A percentile compares a stretch with the other conserved stretches of the same genome.
Conservation (phyloP, 2,329 filamentous ascomycete genomes). For the Aspergillus novoparasiticus region DNA sequence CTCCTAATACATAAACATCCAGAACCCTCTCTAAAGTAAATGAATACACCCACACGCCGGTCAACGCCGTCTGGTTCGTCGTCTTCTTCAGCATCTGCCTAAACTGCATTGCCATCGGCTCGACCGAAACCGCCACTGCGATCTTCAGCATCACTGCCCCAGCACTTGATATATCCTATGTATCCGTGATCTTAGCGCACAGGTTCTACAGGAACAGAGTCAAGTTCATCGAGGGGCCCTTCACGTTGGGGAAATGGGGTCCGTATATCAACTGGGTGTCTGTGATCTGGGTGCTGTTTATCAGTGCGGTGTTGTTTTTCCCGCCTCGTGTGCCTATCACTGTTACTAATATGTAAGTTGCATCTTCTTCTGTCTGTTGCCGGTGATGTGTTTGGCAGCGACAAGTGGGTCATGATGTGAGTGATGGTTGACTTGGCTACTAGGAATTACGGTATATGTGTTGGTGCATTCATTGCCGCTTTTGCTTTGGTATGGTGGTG, state of each 20-base stretch:
- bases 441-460: slow-evolving; percentile 54
- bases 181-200: slow-evolving; percentile 63
- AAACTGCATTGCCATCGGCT: slow-evolving; percentile 52
- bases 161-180: slow-evolving; percentile 57
- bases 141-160: slow-evolving; percentile 58
- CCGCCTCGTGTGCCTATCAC: slow-evolving; percentile 53
- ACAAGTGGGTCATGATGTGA: not conserved
- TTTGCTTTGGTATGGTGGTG: slow-evolving; percentile 57
- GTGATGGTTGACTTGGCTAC: not conserved
- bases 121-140: slow-evolving; percentile 47
- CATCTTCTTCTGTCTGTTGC: not conserved
- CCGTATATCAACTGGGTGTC: slow-evolving; percentile 59
- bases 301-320: slow-evolving; percentile 63
- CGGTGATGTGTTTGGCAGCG: not conserved
- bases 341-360: slow-evolving; percentile 49
- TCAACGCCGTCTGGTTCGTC: slow-evolving; percentile 67
- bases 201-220: slow-evolving; percentile 56
- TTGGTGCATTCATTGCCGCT: slow-evolving; percentile 48
- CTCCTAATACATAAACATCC: slow-evolving; percentile 6
- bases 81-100: slow-evolving; percentile 58
- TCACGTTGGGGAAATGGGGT: slow-evolving; percentile 59
- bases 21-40: slow-evolving; percentile 59
- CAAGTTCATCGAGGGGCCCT: slow-evolving; percentile 60
- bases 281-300: slow-evolving; percentile 64
- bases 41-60: slow-evolving; percentile 57